Evolutionary conservation across 2,329 filamentous ascomycete genomes (phyloP).

Genomic region (Verticillium alfalfae): DNA sequence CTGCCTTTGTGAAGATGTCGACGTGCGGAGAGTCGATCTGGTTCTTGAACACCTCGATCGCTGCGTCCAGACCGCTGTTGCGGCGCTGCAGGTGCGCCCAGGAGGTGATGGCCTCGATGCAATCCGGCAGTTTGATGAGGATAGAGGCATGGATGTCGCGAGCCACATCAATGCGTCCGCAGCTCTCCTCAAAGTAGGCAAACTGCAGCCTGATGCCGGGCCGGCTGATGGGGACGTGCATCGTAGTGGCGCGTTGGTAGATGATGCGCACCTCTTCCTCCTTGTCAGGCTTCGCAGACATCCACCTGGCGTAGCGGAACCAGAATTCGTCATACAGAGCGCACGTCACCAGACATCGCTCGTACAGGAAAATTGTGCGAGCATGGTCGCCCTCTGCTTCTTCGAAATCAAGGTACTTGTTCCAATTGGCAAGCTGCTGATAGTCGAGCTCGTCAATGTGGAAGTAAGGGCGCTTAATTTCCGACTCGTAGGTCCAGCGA

Average conservation of each 20-base stretch:
- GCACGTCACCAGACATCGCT: constrained; percentile 86
- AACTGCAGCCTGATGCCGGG: constrained; percentile 84
- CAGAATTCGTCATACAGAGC: constrained; percentile 97
- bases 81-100: constrained; percentile 83
- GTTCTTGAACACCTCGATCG: constrained; percentile 74
- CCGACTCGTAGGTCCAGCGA: constrained; percentile 90
- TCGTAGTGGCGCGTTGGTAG: constrained; percentile 77
- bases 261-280: constrained; percentile 89
- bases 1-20: constrained; percentile 76
- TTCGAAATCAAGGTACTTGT: constrained; percentile 94
- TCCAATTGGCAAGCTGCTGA: constrained; percentile 81
- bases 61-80: constrained; percentile 76
- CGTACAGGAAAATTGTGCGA: constrained; percentile 79
- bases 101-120: constrained; percentile 82
- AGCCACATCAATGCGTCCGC: constrained; percentile 69
- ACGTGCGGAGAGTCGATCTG: constrained; percentile 71
- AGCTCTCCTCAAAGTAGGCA: constrained; percentile 90
- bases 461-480: constrained; percentile 95
- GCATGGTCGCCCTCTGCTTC: constrained; percentile 74
- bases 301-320: constrained; percentile 96
- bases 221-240: constrained; percentile 82
- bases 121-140: constrained; percentile 68
- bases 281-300: constrained; percentile 73
- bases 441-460: constrained; percentile 91
- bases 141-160: constrained; percentile 81